Base-by-base conservation (phyloP, 441 rosid genomes). In the Adansonia gregorii region DNA sequence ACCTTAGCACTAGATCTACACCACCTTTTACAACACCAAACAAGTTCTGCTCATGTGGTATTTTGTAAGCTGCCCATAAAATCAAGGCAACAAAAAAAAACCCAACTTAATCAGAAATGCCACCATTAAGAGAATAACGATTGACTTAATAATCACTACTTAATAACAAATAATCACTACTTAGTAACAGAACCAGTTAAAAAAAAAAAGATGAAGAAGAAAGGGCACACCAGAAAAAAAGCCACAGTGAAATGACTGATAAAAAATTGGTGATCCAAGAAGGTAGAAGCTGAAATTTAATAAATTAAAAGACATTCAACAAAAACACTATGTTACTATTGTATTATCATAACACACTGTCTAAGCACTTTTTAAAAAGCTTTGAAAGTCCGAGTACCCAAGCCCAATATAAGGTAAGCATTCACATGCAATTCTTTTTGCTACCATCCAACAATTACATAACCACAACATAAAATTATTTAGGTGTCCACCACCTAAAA, bases 21-120 rank as follows among this genome's bases (percentile, higher is more conserved):
- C 93, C 91, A 69, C 95, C 97, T 87, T 93, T 94, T 75, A 91
- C 89, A 39, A 91, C 91, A 74, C 92, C 94, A 72, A 91, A 91
- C 79, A 93, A 87, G 80, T 90, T 90, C 79, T 93, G 97, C 35
- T 93, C 95, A 15, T 84, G 60, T 65, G 93, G 93, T 76, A 93
- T 87, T 73, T 81, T 79, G 79, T 93, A 92, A 76, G 97, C 97
- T 92, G 88, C 79, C 69, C 78, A 83, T 58, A 78, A 79, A 17
- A 67, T n/a, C 8, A 8, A 12, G 51, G 70, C 59, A 83, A 67
- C 79, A 46, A 71, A 20, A 12, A 19, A 6, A 2, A 17, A 70
- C 61, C 27, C 19, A 75, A 43, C 60, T 76, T 35, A 35, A 61
- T 76, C 51, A 58, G 74, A 74, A 64, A 70, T 55, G 54, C 48